A percentile compares a stretch with the other conserved stretches of the same genome.
Evolutionary conservation across 208 protist species (phyloP).

Genomic region (Acanthamoeba lenticulata): DNA sequence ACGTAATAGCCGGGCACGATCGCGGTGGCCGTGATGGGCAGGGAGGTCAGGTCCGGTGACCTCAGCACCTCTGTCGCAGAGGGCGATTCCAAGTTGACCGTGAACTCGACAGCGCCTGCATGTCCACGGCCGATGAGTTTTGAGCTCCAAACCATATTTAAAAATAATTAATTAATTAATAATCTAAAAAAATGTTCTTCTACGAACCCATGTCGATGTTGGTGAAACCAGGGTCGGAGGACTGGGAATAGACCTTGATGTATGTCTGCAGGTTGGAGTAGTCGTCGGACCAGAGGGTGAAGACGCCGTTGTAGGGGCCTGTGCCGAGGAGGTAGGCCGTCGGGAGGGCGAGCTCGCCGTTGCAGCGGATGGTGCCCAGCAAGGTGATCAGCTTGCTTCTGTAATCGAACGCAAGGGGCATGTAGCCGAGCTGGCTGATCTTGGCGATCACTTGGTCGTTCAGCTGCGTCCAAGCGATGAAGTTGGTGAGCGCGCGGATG

Average conservation of each 20-base stretch:
- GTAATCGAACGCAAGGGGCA: background rate
- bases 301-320: background rate
- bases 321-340: slow-evolving; percentile 25
- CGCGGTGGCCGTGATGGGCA: background rate
- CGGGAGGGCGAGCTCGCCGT: background rate
- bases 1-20: slow-evolving; percentile 2
- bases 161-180: background rate
- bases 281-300: background rate
- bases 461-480: slow-evolving; percentile 19
- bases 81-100: background rate
- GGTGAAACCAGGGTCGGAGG: background rate
- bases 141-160: no score
- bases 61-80: background rate
- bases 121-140: background rate
- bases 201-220: background rate
- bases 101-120: background rate
- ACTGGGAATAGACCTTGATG: background rate
- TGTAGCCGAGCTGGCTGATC: background rate
- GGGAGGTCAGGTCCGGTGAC: background rate
- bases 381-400: background rate
- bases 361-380: background rate
- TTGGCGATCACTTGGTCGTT: background rate
- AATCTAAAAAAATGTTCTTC: no score
- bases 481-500: slow-evolving; percentile 10
- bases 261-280: background rate